Percentiles rank a stretch among this genome's conserved stretches.
Evolutionary conservation across 148 eudicot species (phyloP).

Genomic region (Camellia japonica): DNA sequence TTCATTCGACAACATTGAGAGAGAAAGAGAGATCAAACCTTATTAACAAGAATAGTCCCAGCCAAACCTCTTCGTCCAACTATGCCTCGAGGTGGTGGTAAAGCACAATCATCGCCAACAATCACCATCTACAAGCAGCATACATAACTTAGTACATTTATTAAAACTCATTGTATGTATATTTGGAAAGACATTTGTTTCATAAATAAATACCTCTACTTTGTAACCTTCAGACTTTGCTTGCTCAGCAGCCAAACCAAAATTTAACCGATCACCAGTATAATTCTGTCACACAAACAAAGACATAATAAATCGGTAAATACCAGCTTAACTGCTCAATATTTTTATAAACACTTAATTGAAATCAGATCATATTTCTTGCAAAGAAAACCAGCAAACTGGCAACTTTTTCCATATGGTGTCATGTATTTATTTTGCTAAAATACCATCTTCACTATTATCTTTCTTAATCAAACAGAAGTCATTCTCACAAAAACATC

Average conservation of each 20-base stretch:
- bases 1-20: neutral
- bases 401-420: neutral
- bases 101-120: conserved; percentile 96
- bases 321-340: neutral
- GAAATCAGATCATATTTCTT: neutral
- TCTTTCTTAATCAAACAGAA: neutral
- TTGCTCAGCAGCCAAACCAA: conserved; percentile 98
- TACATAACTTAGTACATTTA: neutral
- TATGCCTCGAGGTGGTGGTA: conserved; percentile 95
- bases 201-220: conserved; percentile 63
- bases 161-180: neutral
- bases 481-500: neutral
- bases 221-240: conserved; percentile 95
- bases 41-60: conserved; percentile 88
- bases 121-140: conserved; percentile 69
- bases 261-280: conserved; percentile 93
- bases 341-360: neutral
- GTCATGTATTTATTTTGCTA: neutral
- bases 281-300: conserved; percentile 59
- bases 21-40: conserved; percentile 43
- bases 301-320: neutral
- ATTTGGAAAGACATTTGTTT: neutral
- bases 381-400: neutral
- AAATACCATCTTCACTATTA: neutral
- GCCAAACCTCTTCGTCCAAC: conserved; percentile 99